Percentiles rank a stretch among this genome's conserved stretches.
Conservation (phyloP, 768 basidiomycete species). For the Boletus patriciae region DNA sequence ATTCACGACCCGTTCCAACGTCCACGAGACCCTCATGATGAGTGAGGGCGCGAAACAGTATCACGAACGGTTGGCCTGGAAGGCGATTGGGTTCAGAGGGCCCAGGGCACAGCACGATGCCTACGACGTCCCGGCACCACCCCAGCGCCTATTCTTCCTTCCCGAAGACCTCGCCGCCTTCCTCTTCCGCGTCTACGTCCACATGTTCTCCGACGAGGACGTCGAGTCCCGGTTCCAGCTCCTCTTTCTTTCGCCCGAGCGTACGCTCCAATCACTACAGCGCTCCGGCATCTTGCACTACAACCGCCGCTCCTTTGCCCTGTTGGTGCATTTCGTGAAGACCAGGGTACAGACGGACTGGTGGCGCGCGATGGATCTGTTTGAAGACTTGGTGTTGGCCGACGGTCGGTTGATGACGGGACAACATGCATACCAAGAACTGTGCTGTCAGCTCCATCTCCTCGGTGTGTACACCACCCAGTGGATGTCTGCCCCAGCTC, state of each 20-base stretch:
- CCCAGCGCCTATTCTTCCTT: conserved; percentile 10
- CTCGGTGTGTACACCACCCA: conserved; percentile 36
- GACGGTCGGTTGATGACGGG: conserved; percentile 21
- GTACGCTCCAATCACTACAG: not conserved
- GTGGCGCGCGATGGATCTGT: conserved; percentile 38
- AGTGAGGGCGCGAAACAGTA: conserved; percentile 8
- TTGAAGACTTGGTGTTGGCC: conserved; percentile 21
- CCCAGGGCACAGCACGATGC: not conserved
- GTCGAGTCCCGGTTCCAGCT: not conserved
- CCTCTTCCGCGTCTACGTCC: conserved; percentile 24
- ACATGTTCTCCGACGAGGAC: conserved; percentile 32
- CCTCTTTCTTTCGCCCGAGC: not conserved
- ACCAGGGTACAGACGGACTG: conserved; percentile 42
- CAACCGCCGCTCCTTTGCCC: conserved; percentile 46
- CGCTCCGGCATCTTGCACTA: conserved; percentile 40
- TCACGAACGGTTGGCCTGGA: conserved; percentile 31
- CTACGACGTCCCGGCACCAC: not conserved
- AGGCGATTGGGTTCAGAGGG: conserved; percentile 1
- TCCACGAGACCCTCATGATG: conserved; percentile 14
- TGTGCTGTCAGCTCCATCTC: conserved; percentile 44
- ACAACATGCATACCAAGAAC: conserved; percentile 42
- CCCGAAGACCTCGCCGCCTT: conserved; percentile 20
- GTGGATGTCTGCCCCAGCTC: not conserved
- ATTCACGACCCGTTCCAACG: conserved; percentile 27
- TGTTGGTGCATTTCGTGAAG: conserved; percentile 44